Evolutionary conservation across 2,329 filamentous ascomycete species (phyloP), one percentile per base, ranked within the genome.

Genomic region (Ceratocystis cubensis): DNA sequence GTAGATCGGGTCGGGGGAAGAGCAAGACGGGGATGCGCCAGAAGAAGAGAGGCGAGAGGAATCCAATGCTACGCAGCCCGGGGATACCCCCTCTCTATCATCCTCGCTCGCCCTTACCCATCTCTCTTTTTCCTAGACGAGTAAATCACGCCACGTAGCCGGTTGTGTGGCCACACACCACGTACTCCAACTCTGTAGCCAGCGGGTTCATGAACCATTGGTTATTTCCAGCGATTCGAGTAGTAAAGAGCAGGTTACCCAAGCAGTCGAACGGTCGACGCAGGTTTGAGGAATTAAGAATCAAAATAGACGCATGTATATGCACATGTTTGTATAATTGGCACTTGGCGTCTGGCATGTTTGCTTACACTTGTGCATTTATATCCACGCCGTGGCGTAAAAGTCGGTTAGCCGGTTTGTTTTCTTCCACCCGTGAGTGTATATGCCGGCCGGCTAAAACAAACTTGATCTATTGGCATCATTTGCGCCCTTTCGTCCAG

Each of bases 71-170:
- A 41, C 37, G 37, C 37, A 4, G 10, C 37, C 37, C 37, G 10
- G 37, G 8, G 33, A 37, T 1, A 37, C 10, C 10, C 33, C 46
- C 20, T 50, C n/a, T 50, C 46, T 20, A 5, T 50, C 17, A n/a
- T 20, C 22, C 46, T 20, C 22, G 17, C n/a, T n/a, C 22, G n/a
- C 46, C n/a, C 22, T 50, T n/a, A 15, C 17, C 45, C 22, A 17
- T 50, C 25, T n/a, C 25, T 20, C 25, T 33, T n/a, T 33, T 33
- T 20, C 53, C 22, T 33, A 56, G 22, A 3, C 17, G 17, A 30
- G 53, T 7, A 20, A n/a, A 50, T 50, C 53, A 59, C 53, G 53
- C n/a, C 53, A 59, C 28, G 28, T 59, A 59, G 25, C 56, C 28
- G 28, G 56, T 20, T 25, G 15, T 37, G 25, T 59, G 7, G 17